Percentiles rank a stretch among this genome's conserved stretches.
Evolutionary conservation across 1,284 basidiomycete species (phyloP).

Genomic region (Flammula alnicola): DNA sequence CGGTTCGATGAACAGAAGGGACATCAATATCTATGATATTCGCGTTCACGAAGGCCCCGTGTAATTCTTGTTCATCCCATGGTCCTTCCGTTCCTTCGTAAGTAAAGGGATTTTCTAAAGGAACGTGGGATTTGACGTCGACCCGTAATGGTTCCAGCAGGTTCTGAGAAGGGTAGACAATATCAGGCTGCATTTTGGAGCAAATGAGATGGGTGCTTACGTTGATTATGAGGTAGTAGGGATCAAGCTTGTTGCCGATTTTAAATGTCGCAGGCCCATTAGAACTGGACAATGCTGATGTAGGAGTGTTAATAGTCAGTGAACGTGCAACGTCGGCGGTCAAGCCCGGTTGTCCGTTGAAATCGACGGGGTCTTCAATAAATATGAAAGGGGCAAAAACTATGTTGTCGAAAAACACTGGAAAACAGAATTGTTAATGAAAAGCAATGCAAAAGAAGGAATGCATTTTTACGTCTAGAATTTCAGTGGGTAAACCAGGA

Average conservation of each 20-base stretch:
- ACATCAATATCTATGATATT: slow-evolving; percentile 61
- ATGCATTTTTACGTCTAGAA: slow-evolving; percentile 87
- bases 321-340: slow-evolving; percentile 47
- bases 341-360: slow-evolving; percentile 58
- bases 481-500: slow-evolving; percentile 83
- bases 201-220: slow-evolving; percentile 48
- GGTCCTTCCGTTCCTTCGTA: slow-evolving; percentile 74
- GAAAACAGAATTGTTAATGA: slow-evolving; percentile 11
- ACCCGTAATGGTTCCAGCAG: slow-evolving; percentile 77
- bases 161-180: slow-evolving; percentile 47
- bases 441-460: slow-evolving; percentile 13
- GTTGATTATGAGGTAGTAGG: slow-evolving; percentile 88
- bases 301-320: slow-evolving; percentile 44
- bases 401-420: slow-evolving; percentile 96
- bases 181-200: not conserved
- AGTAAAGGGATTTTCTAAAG: slow-evolving; percentile 74
- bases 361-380: slow-evolving; percentile 86
- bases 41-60: slow-evolving; percentile 73
- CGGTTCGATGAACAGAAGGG: slow-evolving; percentile 42
- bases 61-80: slow-evolving; percentile 75
- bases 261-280: slow-evolving; percentile 40
- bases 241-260: slow-evolving; percentile 79
- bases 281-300: slow-evolving; percentile 40
- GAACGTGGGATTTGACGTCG: slow-evolving; percentile 70
- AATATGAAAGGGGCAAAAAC: slow-evolving; percentile 95